A percentile compares a stretch with the other conserved stretches of the same genome.
phyloP scores from a whole-genome alignment of 2,329 filamentous ascomycete genomes.

The Hymenoscyphus fructigenus region DNA sequence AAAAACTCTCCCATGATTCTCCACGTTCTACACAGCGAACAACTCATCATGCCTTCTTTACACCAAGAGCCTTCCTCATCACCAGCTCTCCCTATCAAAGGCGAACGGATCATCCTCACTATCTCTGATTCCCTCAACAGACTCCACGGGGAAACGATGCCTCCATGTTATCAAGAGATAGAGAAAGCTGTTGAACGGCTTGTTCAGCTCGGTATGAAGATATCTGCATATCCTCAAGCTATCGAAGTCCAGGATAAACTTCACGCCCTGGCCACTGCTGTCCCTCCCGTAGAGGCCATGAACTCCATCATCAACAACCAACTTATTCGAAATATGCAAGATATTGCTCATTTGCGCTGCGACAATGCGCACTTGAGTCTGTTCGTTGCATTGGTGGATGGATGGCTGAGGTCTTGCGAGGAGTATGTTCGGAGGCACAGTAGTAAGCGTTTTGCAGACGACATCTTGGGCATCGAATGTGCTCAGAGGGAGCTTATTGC shows the following conservation, averaged over 20 bases:
- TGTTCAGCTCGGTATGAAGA: neutral
- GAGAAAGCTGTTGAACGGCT: neutral
- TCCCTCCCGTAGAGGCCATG: neutral
- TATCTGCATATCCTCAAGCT: conserved; percentile 2
- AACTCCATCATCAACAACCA: neutral
- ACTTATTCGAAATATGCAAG: neutral
- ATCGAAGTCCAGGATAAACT: neutral
- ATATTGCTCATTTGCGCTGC: neutral
- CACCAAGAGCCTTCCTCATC: neutral
- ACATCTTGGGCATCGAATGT: neutral
- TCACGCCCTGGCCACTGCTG: neutral
- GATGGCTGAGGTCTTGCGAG: neutral
- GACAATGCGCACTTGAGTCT: neutral
- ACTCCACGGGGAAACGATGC: neutral
- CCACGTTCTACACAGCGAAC: neutral
- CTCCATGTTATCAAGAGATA: neutral
- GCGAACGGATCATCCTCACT: neutral
- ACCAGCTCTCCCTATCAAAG: neutral
- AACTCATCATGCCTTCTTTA: neutral
- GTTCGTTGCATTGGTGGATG: neutral
- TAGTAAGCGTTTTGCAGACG: neutral
- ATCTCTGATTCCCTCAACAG: neutral
- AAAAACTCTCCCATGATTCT: too few species aligned
- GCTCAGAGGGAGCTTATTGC: neutral
- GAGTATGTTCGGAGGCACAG: neutral